Evolutionary conservation across 2,329 filamentous ascomycete species (phyloP).

Genomic region (Paraphaeosphaeria minitans): DNA sequence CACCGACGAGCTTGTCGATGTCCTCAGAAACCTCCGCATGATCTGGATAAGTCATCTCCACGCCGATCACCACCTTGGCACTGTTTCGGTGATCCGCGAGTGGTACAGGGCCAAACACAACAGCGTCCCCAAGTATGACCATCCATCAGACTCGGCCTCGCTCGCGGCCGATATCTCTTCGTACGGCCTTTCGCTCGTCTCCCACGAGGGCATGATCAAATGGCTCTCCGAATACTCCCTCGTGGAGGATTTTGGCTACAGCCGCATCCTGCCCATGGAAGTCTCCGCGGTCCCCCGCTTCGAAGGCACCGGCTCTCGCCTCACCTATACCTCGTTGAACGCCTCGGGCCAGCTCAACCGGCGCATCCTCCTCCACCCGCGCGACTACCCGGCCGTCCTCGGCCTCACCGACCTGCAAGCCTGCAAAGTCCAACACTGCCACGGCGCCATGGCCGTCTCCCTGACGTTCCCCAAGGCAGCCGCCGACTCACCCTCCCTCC

Average conservation of each 20-base stretch:
- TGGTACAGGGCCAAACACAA: constrained; percentile 69
- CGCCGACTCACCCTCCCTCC: constrained; percentile 19
- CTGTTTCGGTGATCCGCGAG: constrained; percentile 76
- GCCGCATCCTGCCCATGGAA: constrained; percentile 59
- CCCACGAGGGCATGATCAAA: constrained; percentile 70
- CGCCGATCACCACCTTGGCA: constrained; percentile 93
- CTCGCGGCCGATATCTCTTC: constrained; percentile 41
- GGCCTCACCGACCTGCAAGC: constrained; percentile 71
- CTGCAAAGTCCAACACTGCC: constrained; percentile 77
- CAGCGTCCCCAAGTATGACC: constrained; percentile 33
- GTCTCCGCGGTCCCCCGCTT: constrained; percentile 41
- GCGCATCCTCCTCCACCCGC: constrained; percentile 16
- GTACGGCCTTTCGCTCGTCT: constrained; percentile 60
- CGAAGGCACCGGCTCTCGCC: constrained; percentile 24
- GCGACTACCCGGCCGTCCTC: constrained; percentile 54
- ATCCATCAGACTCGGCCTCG: constrained; percentile 26
- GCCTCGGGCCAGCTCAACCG: not conserved
- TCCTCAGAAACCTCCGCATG: constrained; percentile 77
- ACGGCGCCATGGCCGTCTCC: constrained; percentile 74
- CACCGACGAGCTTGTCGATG: constrained; percentile 65
- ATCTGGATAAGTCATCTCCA: constrained; percentile 97
- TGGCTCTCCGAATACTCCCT: constrained; percentile 81
- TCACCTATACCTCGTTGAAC: constrained; percentile 32
- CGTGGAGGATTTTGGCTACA: constrained; percentile 77
- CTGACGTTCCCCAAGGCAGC: constrained; percentile 70